Conservation (phyloP, 2,329 filamentous ascomycete genomes). For the Leptosphaerulina australis region DNA sequence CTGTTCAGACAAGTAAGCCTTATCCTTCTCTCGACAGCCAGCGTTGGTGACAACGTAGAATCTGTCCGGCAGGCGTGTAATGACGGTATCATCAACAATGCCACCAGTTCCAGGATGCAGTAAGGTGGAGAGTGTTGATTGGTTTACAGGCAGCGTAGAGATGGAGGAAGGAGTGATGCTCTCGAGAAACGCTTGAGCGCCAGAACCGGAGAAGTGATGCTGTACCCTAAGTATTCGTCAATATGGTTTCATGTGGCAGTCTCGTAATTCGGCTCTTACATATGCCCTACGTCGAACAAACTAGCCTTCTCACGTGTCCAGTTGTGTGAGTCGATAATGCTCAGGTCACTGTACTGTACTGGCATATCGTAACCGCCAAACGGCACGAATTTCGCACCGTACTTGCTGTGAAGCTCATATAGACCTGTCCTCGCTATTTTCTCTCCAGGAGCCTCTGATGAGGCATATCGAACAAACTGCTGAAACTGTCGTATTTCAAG, state of each 20-base stretch:
- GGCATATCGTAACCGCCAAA: conserved; percentile 95
- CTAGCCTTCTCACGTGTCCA: conserved; percentile 89
- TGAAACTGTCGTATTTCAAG: conserved; percentile 17
- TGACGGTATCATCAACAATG: conserved; percentile 92
- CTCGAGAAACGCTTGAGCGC: conserved; percentile 81
- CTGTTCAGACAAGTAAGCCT: conserved; percentile 74
- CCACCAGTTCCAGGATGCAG: conserved; percentile 77
- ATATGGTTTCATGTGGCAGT: neutral
- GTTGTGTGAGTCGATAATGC: conserved; percentile 82
- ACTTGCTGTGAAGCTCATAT: conserved; percentile 75
- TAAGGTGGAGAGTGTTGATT: conserved; percentile 82
- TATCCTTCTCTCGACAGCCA: conserved; percentile 86
- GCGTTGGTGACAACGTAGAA: conserved; percentile 98
- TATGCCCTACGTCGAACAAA: conserved; percentile 95
- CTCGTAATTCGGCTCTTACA: conserved; percentile 62
- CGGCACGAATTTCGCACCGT: conserved; percentile 93
- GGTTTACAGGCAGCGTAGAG: conserved; percentile 66
- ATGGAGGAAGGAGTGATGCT: conserved; percentile 80
- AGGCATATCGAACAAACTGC: conserved; percentile 36
- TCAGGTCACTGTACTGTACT: conserved; percentile 79
- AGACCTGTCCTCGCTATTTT: conserved; percentile 68
- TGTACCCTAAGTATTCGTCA: conserved; percentile 63
- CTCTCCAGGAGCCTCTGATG: conserved; percentile 33
- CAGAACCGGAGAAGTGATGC: conserved; percentile 81
- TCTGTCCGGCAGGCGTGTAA: conserved; percentile 69